A percentile compares a stretch with the other conserved stretches of the same genome.
phyloP scores from a whole-genome alignment of 208 protist genomes.

The Acanthamoeba divionensis region DNA sequence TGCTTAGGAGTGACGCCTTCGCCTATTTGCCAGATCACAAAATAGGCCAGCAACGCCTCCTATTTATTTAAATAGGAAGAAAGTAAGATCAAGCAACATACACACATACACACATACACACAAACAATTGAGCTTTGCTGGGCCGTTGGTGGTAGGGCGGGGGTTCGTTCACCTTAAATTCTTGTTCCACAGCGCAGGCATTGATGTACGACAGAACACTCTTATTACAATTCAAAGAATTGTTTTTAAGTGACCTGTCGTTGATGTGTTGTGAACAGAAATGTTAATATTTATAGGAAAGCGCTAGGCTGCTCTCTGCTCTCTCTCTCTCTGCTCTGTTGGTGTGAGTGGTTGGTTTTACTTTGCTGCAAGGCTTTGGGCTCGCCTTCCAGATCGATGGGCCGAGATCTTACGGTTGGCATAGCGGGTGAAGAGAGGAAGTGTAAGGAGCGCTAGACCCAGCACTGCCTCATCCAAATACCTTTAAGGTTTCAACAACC shows the following conservation, averaged over 20 bases:
- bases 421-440: constrained; percentile 11
- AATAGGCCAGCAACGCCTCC: constrained; percentile 26
- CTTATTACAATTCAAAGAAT: constrained; percentile 44
- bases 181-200: constrained; percentile 29
- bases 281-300: too few relatives aligned
- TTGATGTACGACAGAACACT: constrained; percentile 40
- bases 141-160: not conserved
- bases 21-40: constrained; percentile 24
- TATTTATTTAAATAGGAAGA: not conserved
- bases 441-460: not conserved
- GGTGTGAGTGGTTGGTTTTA: too few relatives aligned
- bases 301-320: too few relatives aligned
- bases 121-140: not conserved
- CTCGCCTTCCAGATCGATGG: too few relatives aligned
- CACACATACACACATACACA: not conserved
- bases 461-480: constrained; percentile 35
- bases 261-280: too few relatives aligned
- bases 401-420: constrained; percentile 36
- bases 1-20: not conserved
- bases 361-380: too few relatives aligned
- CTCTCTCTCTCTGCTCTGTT: too few relatives aligned
- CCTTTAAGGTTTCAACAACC: not conserved
- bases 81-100: not conserved
- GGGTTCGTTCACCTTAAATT: not conserved
- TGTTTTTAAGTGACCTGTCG: constrained; percentile 17